Evolutionary conservation across 129 eudicot species (phyloP).

Genomic region (Erigeron canadensis): DNA sequence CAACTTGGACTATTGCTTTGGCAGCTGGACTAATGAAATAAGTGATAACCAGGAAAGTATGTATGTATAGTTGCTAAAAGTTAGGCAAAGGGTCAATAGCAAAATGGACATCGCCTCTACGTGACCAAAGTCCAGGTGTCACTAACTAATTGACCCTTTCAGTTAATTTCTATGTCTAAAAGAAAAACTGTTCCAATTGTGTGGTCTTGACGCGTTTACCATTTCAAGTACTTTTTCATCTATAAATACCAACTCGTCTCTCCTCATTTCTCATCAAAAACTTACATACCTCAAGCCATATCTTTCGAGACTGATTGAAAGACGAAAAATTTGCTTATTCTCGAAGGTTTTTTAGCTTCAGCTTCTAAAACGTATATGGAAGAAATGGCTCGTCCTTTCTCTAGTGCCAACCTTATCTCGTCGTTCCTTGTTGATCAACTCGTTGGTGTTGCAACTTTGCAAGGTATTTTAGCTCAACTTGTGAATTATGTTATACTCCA

Average conservation of each 20-base stretch:
- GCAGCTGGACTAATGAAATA: neutral
- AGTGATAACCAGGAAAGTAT: slow-evolving; percentile 3
- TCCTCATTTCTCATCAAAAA: neutral
- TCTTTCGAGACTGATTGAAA: neutral
- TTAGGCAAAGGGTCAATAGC: slow-evolving; percentile 15
- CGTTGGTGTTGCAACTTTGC: slow-evolving; percentile 33
- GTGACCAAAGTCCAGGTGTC: slow-evolving; percentile 2
- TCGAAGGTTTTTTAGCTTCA: neutral
- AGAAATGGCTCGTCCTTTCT: slow-evolving; percentile 58
- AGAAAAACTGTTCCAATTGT: neutral
- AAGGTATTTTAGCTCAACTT: slow-evolving; percentile 23
- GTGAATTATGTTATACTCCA: neutral
- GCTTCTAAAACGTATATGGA: neutral
- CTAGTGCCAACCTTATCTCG: slow-evolving; percentile 47
- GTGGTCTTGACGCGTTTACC: neutral
- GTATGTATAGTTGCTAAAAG: neutral
- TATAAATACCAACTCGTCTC: slow-evolving; percentile 9
- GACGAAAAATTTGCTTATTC: neutral
- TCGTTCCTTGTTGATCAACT: slow-evolving; percentile 40
- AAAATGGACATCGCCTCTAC: slow-evolving; percentile 12
- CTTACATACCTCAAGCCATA: neutral
- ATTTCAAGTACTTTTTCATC: slow-evolving; percentile 8
- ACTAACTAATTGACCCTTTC: neutral
- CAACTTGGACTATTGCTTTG: neutral
- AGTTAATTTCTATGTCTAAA: neutral